Percentiles rank a stretch among this genome's conserved stretches.
Evolutionary conservation across 176 grass and related monocot species (phyloP).

Genomic region (Carex kokanica): DNA sequence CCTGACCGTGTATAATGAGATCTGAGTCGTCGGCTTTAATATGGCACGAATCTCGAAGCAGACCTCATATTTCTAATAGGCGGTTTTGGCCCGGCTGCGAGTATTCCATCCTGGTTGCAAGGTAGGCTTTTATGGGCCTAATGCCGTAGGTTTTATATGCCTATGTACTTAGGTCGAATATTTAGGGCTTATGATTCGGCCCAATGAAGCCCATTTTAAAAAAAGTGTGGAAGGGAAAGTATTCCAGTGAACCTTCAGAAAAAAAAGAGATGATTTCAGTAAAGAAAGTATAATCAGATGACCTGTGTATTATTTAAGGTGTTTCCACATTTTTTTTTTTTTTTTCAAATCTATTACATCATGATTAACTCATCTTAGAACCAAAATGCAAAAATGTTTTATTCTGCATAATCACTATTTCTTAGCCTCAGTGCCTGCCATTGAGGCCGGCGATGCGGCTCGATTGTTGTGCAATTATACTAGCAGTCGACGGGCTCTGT

Average conservation of each 20-base stretch:
- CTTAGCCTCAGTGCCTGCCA: neutral
- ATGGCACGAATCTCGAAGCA: too few species aligned
- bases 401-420: neutral
- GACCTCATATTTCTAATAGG: too few species aligned
- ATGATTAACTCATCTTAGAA: neutral
- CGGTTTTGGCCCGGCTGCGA: too few species aligned
- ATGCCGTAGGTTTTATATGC: neutral
- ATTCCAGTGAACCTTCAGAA: neutral
- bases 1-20: too few species aligned
- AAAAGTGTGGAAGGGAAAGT: neutral
- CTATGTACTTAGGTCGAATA: neutral
- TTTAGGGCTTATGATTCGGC: neutral
- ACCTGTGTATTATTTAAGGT: neutral
- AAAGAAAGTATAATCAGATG: neutral
- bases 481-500: constrained; percentile 41
- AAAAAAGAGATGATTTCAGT: neutral
- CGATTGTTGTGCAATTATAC: constrained; percentile 40
- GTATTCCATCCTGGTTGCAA: neutral
- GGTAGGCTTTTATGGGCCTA: neutral
- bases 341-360: neutral
- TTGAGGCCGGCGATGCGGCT: constrained; percentile 30
- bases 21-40: too few species aligned
- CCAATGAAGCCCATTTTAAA: neutral
- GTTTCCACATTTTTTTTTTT: neutral
- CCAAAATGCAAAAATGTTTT: neutral